Conservation (phyloP, 1,139 yeast genomes). For the Candida dubliniensis region DNA sequence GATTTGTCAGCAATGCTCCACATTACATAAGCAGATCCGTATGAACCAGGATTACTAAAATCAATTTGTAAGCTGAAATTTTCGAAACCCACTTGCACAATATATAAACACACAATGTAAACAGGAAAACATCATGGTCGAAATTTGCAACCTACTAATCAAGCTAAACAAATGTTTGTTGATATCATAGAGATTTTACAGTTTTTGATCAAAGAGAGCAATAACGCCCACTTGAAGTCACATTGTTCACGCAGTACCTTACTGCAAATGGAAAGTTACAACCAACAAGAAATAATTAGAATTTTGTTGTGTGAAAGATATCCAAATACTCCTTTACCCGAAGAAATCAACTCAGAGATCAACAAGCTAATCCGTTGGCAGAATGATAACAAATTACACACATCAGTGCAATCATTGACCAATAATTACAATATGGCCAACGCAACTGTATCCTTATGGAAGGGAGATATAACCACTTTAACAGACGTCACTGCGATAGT, state of each 20-base stretch:
- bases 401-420: neutral
- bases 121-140: neutral
- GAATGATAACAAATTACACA: constrained; percentile 4
- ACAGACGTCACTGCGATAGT: constrained; percentile 10
- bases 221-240: constrained; percentile 4
- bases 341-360: constrained; percentile 3
- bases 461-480: constrained; percentile 11
- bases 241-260: constrained; percentile 2
- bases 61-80: constrained; percentile 1
- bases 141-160: neutral
- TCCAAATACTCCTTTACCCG: constrained; percentile 4
- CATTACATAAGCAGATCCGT: neutral
- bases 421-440: constrained; percentile 2
- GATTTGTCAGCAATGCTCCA: neutral
- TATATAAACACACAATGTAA: neutral
- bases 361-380: constrained; percentile 5
- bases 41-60: neutral
- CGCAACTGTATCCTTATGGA: constrained; percentile 9
- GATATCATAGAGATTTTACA: constrained; percentile 2
- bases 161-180: neutral
- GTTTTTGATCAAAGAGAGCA: constrained; percentile 4
- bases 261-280: constrained; percentile 7
- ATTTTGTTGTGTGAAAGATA: constrained; percentile 6
- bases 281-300: constrained; percentile 8
- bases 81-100: neutral